Percentiles rank a stretch among this genome's conserved stretches.
These are phyloP conservation scores for Globisporangium polare DNA, from an alignment of 352 stramenopile genomes.

Conservation along the genomic window DNA sequence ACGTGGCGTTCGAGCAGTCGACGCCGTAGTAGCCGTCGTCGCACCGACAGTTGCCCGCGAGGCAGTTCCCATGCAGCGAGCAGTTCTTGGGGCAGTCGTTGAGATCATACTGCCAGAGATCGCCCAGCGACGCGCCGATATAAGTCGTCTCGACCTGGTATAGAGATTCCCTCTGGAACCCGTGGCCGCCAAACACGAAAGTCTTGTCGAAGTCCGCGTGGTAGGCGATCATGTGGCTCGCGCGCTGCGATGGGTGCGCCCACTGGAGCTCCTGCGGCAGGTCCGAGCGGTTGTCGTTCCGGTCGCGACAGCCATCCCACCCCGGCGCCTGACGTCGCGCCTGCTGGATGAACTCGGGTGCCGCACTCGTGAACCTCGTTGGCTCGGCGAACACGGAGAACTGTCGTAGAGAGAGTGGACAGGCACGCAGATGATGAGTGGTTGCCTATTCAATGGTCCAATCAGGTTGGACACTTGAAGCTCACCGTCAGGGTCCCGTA, in stretches of 20 bases:
- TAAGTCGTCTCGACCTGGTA: conserved; percentile 59
- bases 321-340: conserved; percentile 87
- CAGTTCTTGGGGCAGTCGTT: conserved; percentile 93
- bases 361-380: conserved; percentile 67
- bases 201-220: conserved; percentile 57
- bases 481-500: conserved; percentile 69
- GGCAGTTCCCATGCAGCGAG: conserved; percentile 88
- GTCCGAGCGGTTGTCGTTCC: conserved; percentile 60
- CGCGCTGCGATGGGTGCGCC: conserved; percentile 81
- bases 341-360: conserved; percentile 83
- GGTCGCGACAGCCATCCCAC: conserved; percentile 95
- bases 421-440: not conserved
- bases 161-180: conserved; percentile 68
- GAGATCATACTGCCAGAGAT: conserved; percentile 92
- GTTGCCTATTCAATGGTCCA: not conserved
- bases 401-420: conserved; percentile 17
- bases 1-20: conserved; percentile 95
- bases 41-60: conserved; percentile 91
- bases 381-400: conserved; percentile 89
- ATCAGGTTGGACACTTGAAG: not conserved
- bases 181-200: conserved; percentile 88
- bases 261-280: conserved; percentile 72
- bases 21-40: conserved; percentile 94
- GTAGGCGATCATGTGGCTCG: conserved; percentile 85
- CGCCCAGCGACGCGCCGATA: conserved; percentile 48